A percentile compares a stretch with the other conserved stretches of the same genome.
phyloP scores from a whole-genome alignment of 192 early-diverging fungal species.

The Spizellomyces sp. region DNA sequence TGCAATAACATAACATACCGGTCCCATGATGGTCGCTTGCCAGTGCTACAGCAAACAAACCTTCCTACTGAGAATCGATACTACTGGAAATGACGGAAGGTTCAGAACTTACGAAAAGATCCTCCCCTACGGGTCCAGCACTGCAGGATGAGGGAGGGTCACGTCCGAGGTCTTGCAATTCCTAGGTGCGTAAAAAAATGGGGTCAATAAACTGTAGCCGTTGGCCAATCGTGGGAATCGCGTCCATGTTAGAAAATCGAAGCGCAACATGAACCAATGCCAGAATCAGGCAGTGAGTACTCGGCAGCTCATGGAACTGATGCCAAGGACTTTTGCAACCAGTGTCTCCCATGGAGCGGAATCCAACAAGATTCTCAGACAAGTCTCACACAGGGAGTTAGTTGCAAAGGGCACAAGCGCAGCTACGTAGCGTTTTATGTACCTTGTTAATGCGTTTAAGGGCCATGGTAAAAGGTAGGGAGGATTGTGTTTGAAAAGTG shows the following conservation, averaged over 20 bases:
- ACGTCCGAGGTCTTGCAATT: constrained; percentile 92
- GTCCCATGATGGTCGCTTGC: constrained; percentile 99
- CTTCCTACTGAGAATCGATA: background rate
- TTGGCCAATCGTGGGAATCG: too few relatives aligned
- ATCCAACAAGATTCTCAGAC: too few relatives aligned
- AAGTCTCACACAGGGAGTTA: too few relatives aligned
- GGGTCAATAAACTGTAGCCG: background rate
- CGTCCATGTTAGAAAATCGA: too few relatives aligned
- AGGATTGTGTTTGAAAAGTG: background rate
- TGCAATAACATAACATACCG: constrained; percentile 58
- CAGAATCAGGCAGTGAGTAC: too few relatives aligned
- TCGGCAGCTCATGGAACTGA: too few relatives aligned
- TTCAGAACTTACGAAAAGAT: constrained; percentile 52
- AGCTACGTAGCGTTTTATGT: constrained; percentile 26
- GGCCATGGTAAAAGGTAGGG: constrained; percentile 68
- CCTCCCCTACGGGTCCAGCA: constrained; percentile 93
- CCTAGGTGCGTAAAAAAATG: constrained; percentile 24
- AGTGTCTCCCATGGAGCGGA: too few relatives aligned
- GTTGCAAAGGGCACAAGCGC: too few relatives aligned
- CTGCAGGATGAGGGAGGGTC: constrained; percentile 98
- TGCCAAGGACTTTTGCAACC: too few relatives aligned
- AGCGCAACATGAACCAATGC: too few relatives aligned
- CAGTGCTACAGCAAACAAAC: constrained; percentile 65
- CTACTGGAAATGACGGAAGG: background rate
- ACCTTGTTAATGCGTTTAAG: constrained; percentile 99